These are phyloP conservation scores for Clavaria fumosa DNA, from an alignment of 768 basidiomycete species.

Conservation along the genomic window DNA sequence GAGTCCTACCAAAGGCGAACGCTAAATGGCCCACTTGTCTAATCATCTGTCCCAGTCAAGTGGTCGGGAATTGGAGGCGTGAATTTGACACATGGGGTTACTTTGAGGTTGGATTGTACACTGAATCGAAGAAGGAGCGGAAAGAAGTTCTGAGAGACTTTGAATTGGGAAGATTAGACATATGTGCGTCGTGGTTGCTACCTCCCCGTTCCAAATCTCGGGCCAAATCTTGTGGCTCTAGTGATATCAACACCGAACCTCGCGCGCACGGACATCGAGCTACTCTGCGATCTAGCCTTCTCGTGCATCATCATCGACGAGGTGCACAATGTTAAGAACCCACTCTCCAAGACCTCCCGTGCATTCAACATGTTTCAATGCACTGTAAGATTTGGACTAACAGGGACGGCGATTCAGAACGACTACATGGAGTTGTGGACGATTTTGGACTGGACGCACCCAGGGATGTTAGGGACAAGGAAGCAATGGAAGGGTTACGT, in stretches of 20 bases:
- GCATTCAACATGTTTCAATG: constrained; percentile 63
- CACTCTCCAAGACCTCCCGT: constrained; percentile 42
- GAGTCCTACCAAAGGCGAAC: constrained; percentile 49
- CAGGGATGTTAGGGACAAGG: constrained; percentile 54
- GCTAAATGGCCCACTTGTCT: constrained; percentile 75
- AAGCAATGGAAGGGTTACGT: constrained; percentile 70
- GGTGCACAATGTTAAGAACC: constrained; percentile 81
- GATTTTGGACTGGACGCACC: constrained; percentile 84
- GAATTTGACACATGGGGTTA: constrained; percentile 89
- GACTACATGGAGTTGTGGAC: constrained; percentile 85
- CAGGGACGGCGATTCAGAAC: constrained; percentile 73
- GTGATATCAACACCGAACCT: constrained; percentile 75
- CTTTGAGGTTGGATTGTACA: constrained; percentile 73
- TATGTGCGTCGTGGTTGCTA: constrained; percentile 37
- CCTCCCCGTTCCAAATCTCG: constrained; percentile 1
- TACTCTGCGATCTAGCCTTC: constrained; percentile 54
- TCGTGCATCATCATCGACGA: constrained; percentile 76
- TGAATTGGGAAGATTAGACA: constrained; percentile 67
- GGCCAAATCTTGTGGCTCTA: constrained; percentile 18
- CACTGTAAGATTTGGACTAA: constrained; percentile 64
- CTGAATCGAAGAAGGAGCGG: constrained; percentile 35
- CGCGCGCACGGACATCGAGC: constrained; percentile 53
- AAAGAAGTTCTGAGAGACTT: constrained; percentile 52
- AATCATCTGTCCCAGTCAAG: constrained; percentile 74
- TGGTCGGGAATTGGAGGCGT: constrained; percentile 79